Evolutionary conservation across 495 filamentous ascomycete species (phyloP).

Genomic region (Beverwykella pulmonaria): DNA sequence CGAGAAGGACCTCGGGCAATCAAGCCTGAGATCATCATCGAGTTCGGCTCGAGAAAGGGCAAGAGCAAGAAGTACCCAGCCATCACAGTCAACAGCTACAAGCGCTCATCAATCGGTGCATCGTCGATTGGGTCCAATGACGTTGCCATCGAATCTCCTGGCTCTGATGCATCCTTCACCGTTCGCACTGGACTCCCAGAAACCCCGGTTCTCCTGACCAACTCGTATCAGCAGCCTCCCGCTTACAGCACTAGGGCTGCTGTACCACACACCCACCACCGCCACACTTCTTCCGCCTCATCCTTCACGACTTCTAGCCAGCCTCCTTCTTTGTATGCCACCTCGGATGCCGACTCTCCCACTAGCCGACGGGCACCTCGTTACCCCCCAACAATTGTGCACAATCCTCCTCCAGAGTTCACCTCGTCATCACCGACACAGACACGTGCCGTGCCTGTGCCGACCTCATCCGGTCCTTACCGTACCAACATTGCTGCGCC

Average conservation of each 20-base stretch:
- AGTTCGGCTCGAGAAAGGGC: conserved; percentile 20
- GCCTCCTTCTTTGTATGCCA: conserved; percentile 29
- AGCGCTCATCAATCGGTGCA: conserved; percentile 29
- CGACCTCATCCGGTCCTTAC: conserved; percentile 6
- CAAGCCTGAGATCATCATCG: conserved; percentile 31
- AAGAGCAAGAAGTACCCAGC: conserved; percentile 25
- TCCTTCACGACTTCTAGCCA: conserved; percentile 31
- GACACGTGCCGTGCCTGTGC: conserved; percentile 6
- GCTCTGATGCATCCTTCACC: conserved; percentile 28
- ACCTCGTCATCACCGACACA: conserved; percentile 10
- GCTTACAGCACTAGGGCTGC: conserved; percentile 19
- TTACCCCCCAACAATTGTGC: conserved; percentile 29
- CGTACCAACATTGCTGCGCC: conserved; percentile 13
- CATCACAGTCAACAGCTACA: conserved; percentile 4
- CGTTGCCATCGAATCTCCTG: conserved; percentile 27
- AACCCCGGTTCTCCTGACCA: conserved; percentile 7
- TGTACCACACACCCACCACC: conserved; percentile 28
- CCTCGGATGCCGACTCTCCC: conserved; percentile 32
- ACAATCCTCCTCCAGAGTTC: conserved; percentile 20
- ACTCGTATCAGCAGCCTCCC: conserved; percentile 1
- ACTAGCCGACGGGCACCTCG: conserved; percentile 10
- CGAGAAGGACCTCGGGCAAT: conserved; percentile 21
- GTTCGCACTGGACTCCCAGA: conserved; percentile 31
- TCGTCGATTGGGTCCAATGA: conserved; percentile 27
- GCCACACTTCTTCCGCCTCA: conserved; percentile 34